A percentile compares a stretch with the other conserved stretches of the same genome.
phyloP scores from a whole-genome alignment of 495 filamentous ascomycete species.

The Xylaria acuta region DNA sequence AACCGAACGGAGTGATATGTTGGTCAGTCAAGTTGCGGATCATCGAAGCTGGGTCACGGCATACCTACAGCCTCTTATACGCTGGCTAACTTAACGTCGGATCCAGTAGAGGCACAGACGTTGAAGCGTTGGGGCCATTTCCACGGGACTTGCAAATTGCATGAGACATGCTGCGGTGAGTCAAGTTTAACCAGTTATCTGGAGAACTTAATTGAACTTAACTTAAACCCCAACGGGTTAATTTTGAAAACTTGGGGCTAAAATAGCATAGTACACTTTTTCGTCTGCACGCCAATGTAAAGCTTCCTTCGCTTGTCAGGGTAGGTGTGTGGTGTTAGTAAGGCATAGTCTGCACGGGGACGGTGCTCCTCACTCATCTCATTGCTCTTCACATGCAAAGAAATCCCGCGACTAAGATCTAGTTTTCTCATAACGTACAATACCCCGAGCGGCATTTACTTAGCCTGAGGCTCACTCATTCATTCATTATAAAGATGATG shows the following conservation, averaged over 20 bases:
- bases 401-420: background rate
- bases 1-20: background rate
- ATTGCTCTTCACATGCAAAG: background rate
- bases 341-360: background rate
- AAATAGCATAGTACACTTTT: background rate
- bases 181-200: background rate
- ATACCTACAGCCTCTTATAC: slow-evolving; percentile 7
- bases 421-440: background rate
- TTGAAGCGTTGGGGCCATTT: background rate
- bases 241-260: background rate
- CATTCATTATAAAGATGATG: background rate
- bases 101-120: slow-evolving; percentile 10
- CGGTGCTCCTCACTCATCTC: background rate
- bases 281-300: background rate
- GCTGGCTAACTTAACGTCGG: slow-evolving; percentile 9
- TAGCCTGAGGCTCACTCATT: slow-evolving; percentile 4
- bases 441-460: background rate
- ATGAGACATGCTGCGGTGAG: background rate
- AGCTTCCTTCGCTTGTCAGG: background rate
- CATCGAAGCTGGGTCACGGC: background rate
- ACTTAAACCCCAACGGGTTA: background rate
- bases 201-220: background rate
- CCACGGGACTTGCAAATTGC: slow-evolving; percentile 5
- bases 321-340: background rate
- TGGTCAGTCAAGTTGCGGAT: slow-evolving; percentile 11